A percentile compares a stretch with the other conserved stretches of the same genome.
Conservation (phyloP, 192 early-diverging fungal genomes). For the Chytriomyces sp. region DNA sequence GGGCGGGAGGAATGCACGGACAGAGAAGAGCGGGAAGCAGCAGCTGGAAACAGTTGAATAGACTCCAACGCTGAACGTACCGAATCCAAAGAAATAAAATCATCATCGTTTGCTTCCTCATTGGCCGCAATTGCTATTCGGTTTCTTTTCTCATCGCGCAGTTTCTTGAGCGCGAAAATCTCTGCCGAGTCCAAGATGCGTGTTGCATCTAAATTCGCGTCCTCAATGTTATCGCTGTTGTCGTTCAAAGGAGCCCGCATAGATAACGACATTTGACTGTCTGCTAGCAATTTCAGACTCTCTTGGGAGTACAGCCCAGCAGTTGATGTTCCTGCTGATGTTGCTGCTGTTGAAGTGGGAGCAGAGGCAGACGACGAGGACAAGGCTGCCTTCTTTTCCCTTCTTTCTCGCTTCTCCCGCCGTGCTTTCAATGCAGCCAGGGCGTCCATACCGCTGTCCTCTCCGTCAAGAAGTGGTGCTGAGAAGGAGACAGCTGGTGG, state of each 20-base stretch:
- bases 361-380: neutral
- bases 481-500: neutral
- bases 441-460: neutral
- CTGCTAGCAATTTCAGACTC: no score
- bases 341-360: neutral
- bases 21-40: neutral
- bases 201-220: neutral
- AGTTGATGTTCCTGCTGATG: no score
- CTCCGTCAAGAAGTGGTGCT: neutral
- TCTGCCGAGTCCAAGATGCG: slow-evolving; percentile 29
- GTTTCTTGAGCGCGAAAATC: slow-evolving; percentile 23
- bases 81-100: slow-evolving; percentile 8
- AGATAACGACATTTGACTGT: neutral
- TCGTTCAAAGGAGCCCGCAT: slow-evolving; percentile 1
- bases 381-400: neutral
- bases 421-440: neutral
- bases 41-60: neutral
- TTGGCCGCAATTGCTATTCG: neutral
- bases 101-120: neutral
- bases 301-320: no score
- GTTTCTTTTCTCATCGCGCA: slow-evolving; percentile 15
- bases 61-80: neutral
- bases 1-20: no score
- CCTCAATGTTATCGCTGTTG: neutral
- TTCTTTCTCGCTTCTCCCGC: neutral